These are phyloP conservation scores for Taphrina wiesneri DNA, from an alignment of 1,139 yeast genomes.

Conservation along the genomic window DNA sequence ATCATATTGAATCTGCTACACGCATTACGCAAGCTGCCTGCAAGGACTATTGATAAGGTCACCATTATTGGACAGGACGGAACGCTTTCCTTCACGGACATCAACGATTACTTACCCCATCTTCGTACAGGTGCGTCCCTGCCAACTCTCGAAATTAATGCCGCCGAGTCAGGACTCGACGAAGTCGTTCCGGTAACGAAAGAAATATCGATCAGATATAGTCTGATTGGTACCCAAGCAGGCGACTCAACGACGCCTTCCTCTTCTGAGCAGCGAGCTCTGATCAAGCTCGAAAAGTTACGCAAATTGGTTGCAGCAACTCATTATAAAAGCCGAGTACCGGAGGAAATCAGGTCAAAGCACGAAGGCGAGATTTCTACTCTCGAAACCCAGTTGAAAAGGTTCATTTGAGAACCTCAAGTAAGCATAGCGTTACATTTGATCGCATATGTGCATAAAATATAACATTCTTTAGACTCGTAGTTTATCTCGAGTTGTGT, in stretches of 20 bases:
- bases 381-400: neutral
- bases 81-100: neutral
- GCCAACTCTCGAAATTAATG: neutral
- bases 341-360: neutral
- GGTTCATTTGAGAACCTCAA: neutral
- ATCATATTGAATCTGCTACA: no score
- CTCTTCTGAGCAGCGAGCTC: neutral
- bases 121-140: neutral
- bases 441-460: no score
- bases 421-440: neutral
- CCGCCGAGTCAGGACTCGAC: neutral
- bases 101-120: neutral
- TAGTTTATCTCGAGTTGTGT: no score
- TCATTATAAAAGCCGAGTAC: neutral
- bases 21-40: no score
- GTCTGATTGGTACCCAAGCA: neutral
- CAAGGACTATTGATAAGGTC: neutral
- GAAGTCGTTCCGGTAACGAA: neutral
- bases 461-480: no score
- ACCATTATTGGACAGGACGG: neutral
- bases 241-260: neutral
- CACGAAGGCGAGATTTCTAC: neutral
- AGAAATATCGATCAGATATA: neutral
- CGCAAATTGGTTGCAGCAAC: neutral
- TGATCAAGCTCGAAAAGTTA: neutral